phyloP scores from a whole-genome alignment of 1,139 yeast genomes.

The Blastobotrys illinoisensis region DNA sequence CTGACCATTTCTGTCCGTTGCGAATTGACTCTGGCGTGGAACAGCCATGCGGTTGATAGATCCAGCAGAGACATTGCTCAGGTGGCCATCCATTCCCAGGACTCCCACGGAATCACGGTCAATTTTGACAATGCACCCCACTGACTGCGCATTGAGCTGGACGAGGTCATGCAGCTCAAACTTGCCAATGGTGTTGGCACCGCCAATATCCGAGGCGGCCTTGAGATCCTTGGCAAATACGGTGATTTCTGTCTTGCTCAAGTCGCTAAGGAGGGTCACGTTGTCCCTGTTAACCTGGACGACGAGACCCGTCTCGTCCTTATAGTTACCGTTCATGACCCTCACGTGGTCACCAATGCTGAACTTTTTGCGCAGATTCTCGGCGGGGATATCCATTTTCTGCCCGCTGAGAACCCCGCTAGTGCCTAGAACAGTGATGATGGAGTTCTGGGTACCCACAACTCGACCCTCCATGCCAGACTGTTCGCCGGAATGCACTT shows the following conservation, averaged over 20 bases:
- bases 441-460: slow-evolving; percentile 59
- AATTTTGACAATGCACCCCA: slow-evolving; percentile 85
- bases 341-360: slow-evolving; percentile 93
- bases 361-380: slow-evolving; percentile 79
- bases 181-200: slow-evolving; percentile 56
- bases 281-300: slow-evolving; percentile 77
- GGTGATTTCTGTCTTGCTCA: slow-evolving; percentile 78
- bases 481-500: slow-evolving; percentile 88
- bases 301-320: slow-evolving; percentile 92
- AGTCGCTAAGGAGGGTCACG: slow-evolving; percentile 85
- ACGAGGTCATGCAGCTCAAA: slow-evolving; percentile 88
- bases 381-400: slow-evolving; percentile 67
- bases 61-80: slow-evolving; percentile 65
- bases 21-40: slow-evolving; percentile 62
- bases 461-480: slow-evolving; percentile 84
- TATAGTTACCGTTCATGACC: slow-evolving; percentile 84
- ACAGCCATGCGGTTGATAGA: slow-evolving; percentile 69
- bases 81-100: slow-evolving; percentile 79
- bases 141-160: slow-evolving; percentile 77
- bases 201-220: slow-evolving; percentile 44
- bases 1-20: slow-evolving; percentile 81
- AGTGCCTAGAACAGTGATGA: slow-evolving; percentile 52
- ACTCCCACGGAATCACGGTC: slow-evolving; percentile 82
- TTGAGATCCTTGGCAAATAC: slow-evolving; percentile 86
- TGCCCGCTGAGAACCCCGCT: slow-evolving; percentile 46